Conservation (phyloP, 495 filamentous ascomycete genomes). For the Hapsidospora chrysogenum region DNA sequence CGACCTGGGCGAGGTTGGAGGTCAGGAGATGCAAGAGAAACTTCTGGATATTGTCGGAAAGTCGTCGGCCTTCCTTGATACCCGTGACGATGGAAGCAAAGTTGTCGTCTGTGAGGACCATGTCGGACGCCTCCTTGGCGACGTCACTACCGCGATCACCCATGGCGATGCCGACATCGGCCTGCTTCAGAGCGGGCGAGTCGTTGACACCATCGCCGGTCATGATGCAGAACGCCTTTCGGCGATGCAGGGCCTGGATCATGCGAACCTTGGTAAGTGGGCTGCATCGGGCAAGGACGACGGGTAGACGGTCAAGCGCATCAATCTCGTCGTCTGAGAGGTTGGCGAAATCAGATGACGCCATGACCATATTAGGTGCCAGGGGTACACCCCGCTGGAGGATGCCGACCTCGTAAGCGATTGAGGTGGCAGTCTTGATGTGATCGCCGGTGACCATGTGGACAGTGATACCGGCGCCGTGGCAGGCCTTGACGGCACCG, state of each 20-base stretch:
- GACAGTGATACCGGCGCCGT: conserved; percentile 37
- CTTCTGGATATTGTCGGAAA: conserved; percentile 61
- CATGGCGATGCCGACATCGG: conserved; percentile 81
- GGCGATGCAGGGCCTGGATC: conserved; percentile 59
- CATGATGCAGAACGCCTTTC: conserved; percentile 46
- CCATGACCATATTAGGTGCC: conserved; percentile 35
- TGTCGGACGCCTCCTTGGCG: conserved; percentile 71
- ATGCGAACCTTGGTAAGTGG: conserved; percentile 64
- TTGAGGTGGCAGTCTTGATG: conserved; percentile 43
- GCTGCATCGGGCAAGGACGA: conserved; percentile 56
- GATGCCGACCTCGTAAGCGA: conserved; percentile 34
- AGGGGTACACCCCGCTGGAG: conserved; percentile 7
- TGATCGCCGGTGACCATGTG: conserved; percentile 55
- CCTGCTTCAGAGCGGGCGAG: conserved; percentile 60
- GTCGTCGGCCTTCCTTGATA: conserved; percentile 41
- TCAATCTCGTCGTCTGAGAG: conserved; percentile 50
- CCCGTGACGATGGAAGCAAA: conserved; percentile 64
- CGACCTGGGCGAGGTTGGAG: conserved; percentile 40
- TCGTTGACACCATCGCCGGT: conserved; percentile 90
- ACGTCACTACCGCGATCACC: conserved; percentile 63
- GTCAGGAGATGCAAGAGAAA: conserved; percentile 42
- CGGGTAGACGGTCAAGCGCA: conserved; percentile 41
- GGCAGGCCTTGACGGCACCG: conserved; percentile 31
- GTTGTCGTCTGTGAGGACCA: conserved; percentile 71
- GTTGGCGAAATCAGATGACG: conserved; percentile 51